Percentiles rank a stretch among this genome's conserved stretches.
Conservation (phyloP, 352 stramenopile species). For the Phytophthora brassicae region DNA sequence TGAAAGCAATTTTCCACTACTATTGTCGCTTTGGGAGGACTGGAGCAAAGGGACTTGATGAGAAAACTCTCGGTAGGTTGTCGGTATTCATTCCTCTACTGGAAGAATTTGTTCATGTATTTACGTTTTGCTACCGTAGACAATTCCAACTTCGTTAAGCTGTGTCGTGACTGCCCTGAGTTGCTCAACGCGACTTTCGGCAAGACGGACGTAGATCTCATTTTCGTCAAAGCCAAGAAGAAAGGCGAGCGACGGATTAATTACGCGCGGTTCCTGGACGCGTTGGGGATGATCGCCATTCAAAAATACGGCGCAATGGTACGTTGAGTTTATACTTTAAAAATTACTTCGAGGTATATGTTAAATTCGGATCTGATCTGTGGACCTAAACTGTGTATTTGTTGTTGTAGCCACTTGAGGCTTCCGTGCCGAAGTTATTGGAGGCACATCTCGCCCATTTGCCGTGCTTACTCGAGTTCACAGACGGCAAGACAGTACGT, state of each 20-base stretch:
- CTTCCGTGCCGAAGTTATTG: slow-evolving; percentile 65
- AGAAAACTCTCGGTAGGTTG: slow-evolving; percentile 66
- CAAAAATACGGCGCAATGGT: slow-evolving; percentile 84
- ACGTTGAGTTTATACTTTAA: too few relatives aligned
- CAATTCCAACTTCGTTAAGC: slow-evolving; percentile 86
- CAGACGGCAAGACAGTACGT: slow-evolving; percentile 52
- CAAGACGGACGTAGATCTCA: slow-evolving; percentile 83
- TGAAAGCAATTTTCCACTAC: slow-evolving; percentile 84
- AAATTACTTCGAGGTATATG: too few relatives aligned
- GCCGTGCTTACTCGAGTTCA: slow-evolving; percentile 65
- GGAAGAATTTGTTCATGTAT: not conserved
- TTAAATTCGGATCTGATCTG: not conserved
- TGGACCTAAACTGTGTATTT: slow-evolving; percentile 1
- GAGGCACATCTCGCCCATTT: slow-evolving; percentile 66
- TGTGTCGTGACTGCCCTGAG: slow-evolving; percentile 75
- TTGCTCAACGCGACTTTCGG: slow-evolving; percentile 60
- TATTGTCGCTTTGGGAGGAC: slow-evolving; percentile 86
- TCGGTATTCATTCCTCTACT: too few relatives aligned
- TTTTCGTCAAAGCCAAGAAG: slow-evolving; percentile 87
- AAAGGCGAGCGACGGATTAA: slow-evolving; percentile 84
- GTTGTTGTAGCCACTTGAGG: slow-evolving; percentile 46
- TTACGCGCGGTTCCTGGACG: slow-evolving; percentile 84
- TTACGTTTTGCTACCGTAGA: slow-evolving; percentile 33
- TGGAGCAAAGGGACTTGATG: slow-evolving; percentile 54
- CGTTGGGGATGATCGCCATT: slow-evolving; percentile 80